phyloP scores from a whole-genome alignment of 768 basidiomycete species.

The Fibroporia radiculosa region DNA sequence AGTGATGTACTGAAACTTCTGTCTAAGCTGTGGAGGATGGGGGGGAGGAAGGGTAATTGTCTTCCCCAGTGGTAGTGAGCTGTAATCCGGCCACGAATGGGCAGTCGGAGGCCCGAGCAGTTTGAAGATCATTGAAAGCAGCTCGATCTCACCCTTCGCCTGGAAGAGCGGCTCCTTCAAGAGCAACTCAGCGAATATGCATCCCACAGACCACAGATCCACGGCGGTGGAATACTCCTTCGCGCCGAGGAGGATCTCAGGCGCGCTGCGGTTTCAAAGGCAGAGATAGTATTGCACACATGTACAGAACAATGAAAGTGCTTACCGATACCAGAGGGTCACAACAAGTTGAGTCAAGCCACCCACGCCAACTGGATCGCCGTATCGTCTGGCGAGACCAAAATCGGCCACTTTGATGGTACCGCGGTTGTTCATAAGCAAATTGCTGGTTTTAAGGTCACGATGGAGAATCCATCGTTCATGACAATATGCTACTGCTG shows the following conservation, averaged over 20 bases:
- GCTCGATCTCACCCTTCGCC: conserved; percentile 91
- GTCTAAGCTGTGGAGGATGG: conserved; percentile 68
- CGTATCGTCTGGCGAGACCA: conserved; percentile 90
- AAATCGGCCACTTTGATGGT: conserved; percentile 99
- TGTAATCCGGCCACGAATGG: conserved; percentile 81
- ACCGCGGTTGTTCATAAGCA: conserved; percentile 98
- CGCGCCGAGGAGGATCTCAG: conserved; percentile 91
- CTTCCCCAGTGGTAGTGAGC: conserved; percentile 71
- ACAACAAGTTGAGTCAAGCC: conserved; percentile 98
- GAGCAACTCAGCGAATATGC: conserved; percentile 95
- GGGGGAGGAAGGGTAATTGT: conserved; percentile 69
- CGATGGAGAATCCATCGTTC: conserved; percentile 97
- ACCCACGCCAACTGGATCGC: conserved; percentile 93
- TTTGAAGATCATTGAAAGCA: conserved; percentile 90
- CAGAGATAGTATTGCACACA: conserved; percentile 10
- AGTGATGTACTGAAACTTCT: conserved; percentile 82
- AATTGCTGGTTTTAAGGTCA: conserved; percentile 94
- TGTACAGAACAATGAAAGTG: not conserved
- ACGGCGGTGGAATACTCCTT: conserved; percentile 92
- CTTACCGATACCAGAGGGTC: conserved; percentile 96
- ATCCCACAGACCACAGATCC: conserved; percentile 98
- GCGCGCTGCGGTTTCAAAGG: conserved; percentile 50
- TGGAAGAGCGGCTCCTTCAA: conserved; percentile 96
- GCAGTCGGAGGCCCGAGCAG: conserved; percentile 90
- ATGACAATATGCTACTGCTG: conserved; percentile 91